Base-by-base conservation (phyloP, 768 basidiomycete species). In the Serendipita vermifera region DNA sequence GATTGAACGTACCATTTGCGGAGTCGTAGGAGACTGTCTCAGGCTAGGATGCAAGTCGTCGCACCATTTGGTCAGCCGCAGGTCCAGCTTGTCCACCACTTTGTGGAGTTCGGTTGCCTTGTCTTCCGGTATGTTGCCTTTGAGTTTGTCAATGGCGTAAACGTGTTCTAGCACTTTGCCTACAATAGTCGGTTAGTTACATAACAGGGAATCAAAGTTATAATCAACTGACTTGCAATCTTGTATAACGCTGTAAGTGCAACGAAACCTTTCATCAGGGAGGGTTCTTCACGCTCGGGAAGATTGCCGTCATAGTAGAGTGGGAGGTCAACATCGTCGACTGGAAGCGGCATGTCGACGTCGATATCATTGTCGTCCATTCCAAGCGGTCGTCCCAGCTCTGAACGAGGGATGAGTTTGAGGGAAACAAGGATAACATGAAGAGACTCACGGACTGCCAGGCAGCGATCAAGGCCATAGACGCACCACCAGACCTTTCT, bases 401-500 rank as follows among this genome's bases (percentile, higher is more conserved):
- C 83, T 54, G 32, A 15, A 51, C n/a, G 32, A n/a, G n/a, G n/a
- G n/a, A n/a, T n/a, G n/a, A n/a, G n/a, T n/a, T n/a, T n/a, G n/a
- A n/a, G n/a, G n/a, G n/a, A n/a, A n/a, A n/a, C n/a, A n/a, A n/a
- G n/a, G n/a, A n/a, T 41, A 41, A n/a, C 9, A 41, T 26, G 39
- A 17, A 17, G 39, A 20, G 26, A 43, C 46, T 51, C 27, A 51
- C 46, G 46, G 27, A 93, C 79, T 22, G 91, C 91, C 17, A 94
- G 82, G 87, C 92, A 91, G 51, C 89, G 82, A 67, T 87, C 91
- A 51, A 94, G 73, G 24, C 82, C 82, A 64, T 94, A 94, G 26
- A 92, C 87, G 38, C 85, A 82, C 88, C 91, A 93, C 91, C 91
- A 93, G 53, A 92, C 83, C 70, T 92, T 90, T 59, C 84, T 75